These are phyloP conservation scores for Fraxinus paxiana DNA, from an alignment of 305 asterid species.

Conservation along the genomic window DNA sequence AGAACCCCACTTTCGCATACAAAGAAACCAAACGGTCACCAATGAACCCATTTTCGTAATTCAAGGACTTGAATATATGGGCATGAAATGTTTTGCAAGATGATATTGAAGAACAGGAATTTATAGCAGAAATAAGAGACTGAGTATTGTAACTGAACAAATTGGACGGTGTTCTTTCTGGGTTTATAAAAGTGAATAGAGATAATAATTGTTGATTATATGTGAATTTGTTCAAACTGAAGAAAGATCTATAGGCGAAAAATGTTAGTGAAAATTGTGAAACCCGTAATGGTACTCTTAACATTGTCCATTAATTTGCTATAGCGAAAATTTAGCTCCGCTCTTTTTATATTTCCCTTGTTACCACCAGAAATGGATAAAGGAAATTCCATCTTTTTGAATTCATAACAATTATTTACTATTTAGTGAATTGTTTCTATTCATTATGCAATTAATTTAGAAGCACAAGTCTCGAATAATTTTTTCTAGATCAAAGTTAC, in stretches of 20 bases:
- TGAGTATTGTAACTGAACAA: not conserved
- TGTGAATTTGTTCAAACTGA: not conserved
- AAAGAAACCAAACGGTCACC: constrained; percentile 12
- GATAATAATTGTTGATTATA: not conserved
- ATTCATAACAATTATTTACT: not conserved
- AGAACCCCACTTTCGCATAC: not conserved
- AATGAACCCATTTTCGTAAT: constrained; percentile 4
- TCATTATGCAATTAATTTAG: not conserved
- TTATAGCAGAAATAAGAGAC: not conserved
- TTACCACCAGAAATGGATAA: not conserved
- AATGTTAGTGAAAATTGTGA: not conserved
- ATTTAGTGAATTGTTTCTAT: not conserved
- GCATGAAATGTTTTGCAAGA: constrained; percentile 1
- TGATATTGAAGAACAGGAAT: not conserved
- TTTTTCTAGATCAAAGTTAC: not conserved
- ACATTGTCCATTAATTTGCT: constrained; percentile 1
- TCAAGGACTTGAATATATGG: not conserved
- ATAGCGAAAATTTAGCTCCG: not conserved
- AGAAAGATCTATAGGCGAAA: not conserved
- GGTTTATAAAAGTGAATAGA: not conserved
- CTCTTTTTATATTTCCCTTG: too few relatives aligned
- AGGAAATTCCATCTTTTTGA: too few relatives aligned
- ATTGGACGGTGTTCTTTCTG: not conserved
- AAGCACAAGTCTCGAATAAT: not conserved
- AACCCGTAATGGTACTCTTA: not conserved